Evolutionary conservation across 495 filamentous ascomycete species (phyloP).

Genomic region (Aspergillus wentii): DNA sequence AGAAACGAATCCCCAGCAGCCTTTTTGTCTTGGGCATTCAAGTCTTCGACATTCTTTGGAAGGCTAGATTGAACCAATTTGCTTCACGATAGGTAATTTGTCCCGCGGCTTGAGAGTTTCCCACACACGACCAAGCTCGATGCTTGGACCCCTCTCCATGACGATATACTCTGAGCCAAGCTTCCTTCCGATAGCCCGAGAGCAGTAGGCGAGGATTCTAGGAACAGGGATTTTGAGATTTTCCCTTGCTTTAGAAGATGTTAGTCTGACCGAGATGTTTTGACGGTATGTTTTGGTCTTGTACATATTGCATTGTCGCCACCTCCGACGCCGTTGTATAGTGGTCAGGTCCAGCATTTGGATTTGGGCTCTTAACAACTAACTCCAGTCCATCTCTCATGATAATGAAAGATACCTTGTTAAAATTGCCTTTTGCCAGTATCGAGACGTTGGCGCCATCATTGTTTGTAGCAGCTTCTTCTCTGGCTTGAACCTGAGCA

Average conservation of each 20-base stretch:
- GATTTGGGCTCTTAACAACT: slow-evolving; percentile 19
- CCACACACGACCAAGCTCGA: slow-evolving; percentile 7
- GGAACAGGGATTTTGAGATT: slow-evolving; percentile 9
- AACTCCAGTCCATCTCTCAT: slow-evolving; percentile 21
- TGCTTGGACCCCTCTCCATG: slow-evolving; percentile 11
- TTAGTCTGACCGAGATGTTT: not conserved
- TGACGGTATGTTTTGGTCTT: not conserved
- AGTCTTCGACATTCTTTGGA: too few species aligned
- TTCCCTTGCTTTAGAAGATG: not conserved
- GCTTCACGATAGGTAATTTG: slow-evolving; percentile 7
- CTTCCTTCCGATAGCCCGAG: slow-evolving; percentile 2
- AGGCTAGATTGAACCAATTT: slow-evolving; percentile 4
- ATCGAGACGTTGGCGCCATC: slow-evolving; percentile 10
- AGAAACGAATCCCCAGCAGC: too few species aligned
- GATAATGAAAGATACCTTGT: slow-evolving; percentile 25
- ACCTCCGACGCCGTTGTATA: slow-evolving; percentile 28
- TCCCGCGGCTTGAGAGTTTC: slow-evolving; percentile 6
- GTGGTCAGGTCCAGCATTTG: slow-evolving; percentile 13
- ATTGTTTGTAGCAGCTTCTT: slow-evolving; percentile 2
- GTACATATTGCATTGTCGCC: slow-evolving; percentile 25
- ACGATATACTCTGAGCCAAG: slow-evolving; percentile 13
- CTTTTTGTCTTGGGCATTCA: too few species aligned
- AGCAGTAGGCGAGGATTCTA: slow-evolving; percentile 4
- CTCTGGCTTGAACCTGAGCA: slow-evolving; percentile 2
- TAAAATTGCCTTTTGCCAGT: slow-evolving; percentile 26